Base-by-base conservation (phyloP, 2,329 filamentous ascomycete genomes). In the Botrytis tulipae region DNA sequence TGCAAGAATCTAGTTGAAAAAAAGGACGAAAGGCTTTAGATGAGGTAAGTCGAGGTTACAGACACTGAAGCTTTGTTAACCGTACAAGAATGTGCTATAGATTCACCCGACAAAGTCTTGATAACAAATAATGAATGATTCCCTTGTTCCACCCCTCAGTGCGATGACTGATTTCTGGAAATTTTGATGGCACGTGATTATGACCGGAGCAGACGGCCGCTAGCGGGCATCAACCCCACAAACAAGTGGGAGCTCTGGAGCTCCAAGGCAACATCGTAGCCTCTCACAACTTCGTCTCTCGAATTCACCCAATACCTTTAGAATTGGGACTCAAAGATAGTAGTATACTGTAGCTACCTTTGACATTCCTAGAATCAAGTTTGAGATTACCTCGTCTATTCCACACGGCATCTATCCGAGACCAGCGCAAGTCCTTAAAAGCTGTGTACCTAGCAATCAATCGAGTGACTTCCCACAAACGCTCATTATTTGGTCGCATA, bases 211-310 rank as follows among this genome's bases (percentile, higher is more conserved):
- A 57, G 37, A 32, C 66, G 66, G 48, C 66, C 66, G 66, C 66
- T 69, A 69, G 66, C 48, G n/a, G 42, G 16, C 8, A 29, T 25
- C 6, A 4, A 57, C 48, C 65, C 65, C 25, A 57, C 29, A 66
- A 14, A 48, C 29, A 66, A 48, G 40, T 61, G 51, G 54, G 32
- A 62, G 25, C 60, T 62, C 60, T n/a, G 7, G 35, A 72, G 71
- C 62, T 59, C n/a, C 62, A 68, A 68, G 71, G 71, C 59, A 63
- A 70, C 60, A 72, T 54, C 37, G 57, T 6, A 72, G 70, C 46
- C 37, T 72, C 29, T 54, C 20, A 46, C 46, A 66, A 57, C 70
- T 51, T 66, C 32, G 48, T 71, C 22, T 18, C 22, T 20, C 51
- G n/a, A 57, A 67, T 72, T 37, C 29, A 40, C n/a, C 29, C 42